Evolutionary conservation across 1,284 basidiomycete genomes (phyloP).

Genomic region (Prillingera fragicola): DNA sequence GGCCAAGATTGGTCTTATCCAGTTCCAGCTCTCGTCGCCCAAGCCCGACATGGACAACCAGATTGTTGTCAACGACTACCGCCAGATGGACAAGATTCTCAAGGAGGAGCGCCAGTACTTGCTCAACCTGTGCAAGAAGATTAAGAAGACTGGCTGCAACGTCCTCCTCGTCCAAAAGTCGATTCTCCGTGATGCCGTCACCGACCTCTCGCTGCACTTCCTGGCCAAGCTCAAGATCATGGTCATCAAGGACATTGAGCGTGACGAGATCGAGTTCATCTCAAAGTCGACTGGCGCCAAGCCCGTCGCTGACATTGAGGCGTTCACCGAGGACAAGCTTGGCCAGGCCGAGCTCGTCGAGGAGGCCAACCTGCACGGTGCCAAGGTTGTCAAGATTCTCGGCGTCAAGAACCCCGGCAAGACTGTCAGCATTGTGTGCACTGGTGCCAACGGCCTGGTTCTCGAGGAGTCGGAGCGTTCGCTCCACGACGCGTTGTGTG

Average conservation of each 20-base stretch:
- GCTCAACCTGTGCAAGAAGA: slow-evolving; percentile 97
- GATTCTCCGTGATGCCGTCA: slow-evolving; percentile 96
- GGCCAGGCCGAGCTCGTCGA: slow-evolving; percentile 95
- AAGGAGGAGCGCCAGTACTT: slow-evolving; percentile 99
- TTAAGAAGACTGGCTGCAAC: slow-evolving; percentile 99
- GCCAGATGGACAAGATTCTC: slow-evolving; percentile 99
- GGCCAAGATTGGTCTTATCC: slow-evolving; percentile 96
- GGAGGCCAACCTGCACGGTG: slow-evolving; percentile 76
- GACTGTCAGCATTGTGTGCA: slow-evolving; percentile 93
- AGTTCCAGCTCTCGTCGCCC: slow-evolving; percentile 96
- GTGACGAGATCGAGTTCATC: slow-evolving; percentile 98
- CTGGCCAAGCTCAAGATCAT: slow-evolving; percentile 96
- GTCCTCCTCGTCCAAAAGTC: slow-evolving; percentile 98
- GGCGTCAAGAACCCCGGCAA: slow-evolving; percentile 93
- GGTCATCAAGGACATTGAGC: slow-evolving; percentile 95
- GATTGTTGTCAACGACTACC: slow-evolving; percentile 98
- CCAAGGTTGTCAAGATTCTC: slow-evolving; percentile 89
- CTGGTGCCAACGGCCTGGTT: slow-evolving; percentile 88
- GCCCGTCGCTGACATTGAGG: slow-evolving; percentile 95
- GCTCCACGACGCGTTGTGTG: slow-evolving; percentile 96
- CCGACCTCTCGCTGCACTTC: slow-evolving; percentile 97
- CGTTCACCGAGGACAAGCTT: slow-evolving; percentile 98
- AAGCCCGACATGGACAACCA: slow-evolving; percentile 99
- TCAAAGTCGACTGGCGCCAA: slow-evolving; percentile 92
- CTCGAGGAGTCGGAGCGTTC: slow-evolving; percentile 96